Percentiles rank a stretch among this genome's conserved stretches.
phyloP scores from a whole-genome alignment of 2,329 filamentous ascomycete species.

The Fusarium acutatum region DNA sequence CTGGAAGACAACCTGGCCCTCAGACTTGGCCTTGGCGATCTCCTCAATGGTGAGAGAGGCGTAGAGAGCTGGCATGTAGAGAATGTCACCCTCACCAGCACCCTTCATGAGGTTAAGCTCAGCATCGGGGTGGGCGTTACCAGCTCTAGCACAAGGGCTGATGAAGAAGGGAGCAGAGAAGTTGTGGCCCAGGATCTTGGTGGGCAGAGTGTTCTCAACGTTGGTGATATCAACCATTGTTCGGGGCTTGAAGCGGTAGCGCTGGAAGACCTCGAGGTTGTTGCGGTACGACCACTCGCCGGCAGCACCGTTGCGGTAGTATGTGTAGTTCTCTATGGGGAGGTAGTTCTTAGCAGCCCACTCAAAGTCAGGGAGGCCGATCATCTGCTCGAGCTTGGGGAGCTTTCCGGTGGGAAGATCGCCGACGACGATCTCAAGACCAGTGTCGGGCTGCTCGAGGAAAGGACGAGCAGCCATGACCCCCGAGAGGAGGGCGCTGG shows the following conservation, averaged over 20 bases:
- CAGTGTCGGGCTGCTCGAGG: constrained; percentile 57
- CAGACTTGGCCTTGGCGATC: constrained; percentile 48
- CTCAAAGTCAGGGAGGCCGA: constrained; percentile 64
- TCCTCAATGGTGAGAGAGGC: constrained; percentile 48
- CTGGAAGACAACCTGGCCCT: constrained; percentile 51
- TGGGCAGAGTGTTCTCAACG: constrained; percentile 51
- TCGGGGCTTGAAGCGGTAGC: constrained; percentile 58
- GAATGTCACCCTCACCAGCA: constrained; percentile 57
- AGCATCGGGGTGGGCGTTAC: constrained; percentile 54
- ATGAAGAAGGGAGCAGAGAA: constrained; percentile 66
- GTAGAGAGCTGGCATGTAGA: constrained; percentile 57
- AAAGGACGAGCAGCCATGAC: constrained; percentile 54
- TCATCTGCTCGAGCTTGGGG: constrained; percentile 54
- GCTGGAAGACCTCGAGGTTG: constrained; percentile 63
- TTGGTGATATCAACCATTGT: constrained; percentile 60
- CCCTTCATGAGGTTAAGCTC: constrained; percentile 61
- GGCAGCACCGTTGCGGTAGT: constrained; percentile 64
- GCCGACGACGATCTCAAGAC: constrained; percentile 51
- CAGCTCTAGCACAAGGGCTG: constrained; percentile 56
- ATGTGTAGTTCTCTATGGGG: constrained; percentile 59
- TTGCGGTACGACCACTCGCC: constrained; percentile 66
- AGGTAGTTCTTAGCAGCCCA: constrained; percentile 60
- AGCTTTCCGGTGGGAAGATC: constrained; percentile 48
- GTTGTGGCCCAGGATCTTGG: constrained; percentile 61
- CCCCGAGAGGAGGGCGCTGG: constrained; percentile 45